Conservation (phyloP, 106 monocot genomes). For the Triglochin maritima region DNA sequence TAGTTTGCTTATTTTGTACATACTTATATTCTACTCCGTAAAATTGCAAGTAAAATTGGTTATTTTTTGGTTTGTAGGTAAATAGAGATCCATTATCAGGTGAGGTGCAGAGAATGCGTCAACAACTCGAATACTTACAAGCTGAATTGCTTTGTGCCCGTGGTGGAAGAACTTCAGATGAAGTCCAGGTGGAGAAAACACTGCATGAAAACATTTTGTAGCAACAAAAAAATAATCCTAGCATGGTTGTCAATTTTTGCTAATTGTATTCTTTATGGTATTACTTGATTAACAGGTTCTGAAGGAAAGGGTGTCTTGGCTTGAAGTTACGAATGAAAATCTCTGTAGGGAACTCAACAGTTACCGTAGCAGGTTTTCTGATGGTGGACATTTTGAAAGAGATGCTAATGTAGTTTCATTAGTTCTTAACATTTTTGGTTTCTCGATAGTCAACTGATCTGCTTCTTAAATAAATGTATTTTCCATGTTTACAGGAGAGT, state of each 20-base stretch:
- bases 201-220: background rate
- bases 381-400: slow-evolving; percentile 31
- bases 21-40: background rate
- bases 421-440: background rate
- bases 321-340: slow-evolving; percentile 80
- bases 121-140: slow-evolving; percentile 92
- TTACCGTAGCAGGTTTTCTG: slow-evolving; percentile 31
- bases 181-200: slow-evolving; percentile 48
- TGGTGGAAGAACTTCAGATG: slow-evolving; percentile 53
- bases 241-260: too few species aligned
- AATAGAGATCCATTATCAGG: slow-evolving; percentile 82
- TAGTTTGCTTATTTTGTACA: background rate
- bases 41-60: background rate
- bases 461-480: background rate
- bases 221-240: too few species aligned
- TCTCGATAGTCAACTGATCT: background rate
- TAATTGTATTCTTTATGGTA: too few species aligned
- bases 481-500: slow-evolving; percentile 39
- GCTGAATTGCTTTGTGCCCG: slow-evolving; percentile 76
- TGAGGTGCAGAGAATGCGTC: slow-evolving; percentile 92
- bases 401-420: slow-evolving; percentile 37
- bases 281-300: slow-evolving; percentile 31
- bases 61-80: slow-evolving; percentile 35
- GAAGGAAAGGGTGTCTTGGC: slow-evolving; percentile 81
- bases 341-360: slow-evolving; percentile 64